These are phyloP conservation scores for Dentipellis sp. DNA, from an alignment of 768 basidiomycete genomes.

Conservation along the genomic window DNA sequence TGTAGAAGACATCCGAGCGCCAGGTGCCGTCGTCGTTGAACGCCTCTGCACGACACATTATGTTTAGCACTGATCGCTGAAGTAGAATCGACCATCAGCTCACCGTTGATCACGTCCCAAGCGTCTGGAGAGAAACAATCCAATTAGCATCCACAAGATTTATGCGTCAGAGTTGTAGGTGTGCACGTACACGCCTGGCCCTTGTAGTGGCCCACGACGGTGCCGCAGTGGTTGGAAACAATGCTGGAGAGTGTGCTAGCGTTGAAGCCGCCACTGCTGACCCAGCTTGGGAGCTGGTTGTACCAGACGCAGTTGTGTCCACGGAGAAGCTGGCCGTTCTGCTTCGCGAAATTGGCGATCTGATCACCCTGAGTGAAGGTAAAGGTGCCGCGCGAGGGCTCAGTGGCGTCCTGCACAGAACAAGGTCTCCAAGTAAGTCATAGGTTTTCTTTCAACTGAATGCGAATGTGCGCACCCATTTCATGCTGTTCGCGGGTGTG, in stretches of 20 bases:
- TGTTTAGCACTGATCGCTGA: conserved; percentile 21
- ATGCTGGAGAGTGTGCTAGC: not conserved
- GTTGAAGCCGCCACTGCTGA: conserved; percentile 5
- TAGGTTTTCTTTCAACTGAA: no score
- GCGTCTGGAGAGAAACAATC: conserved; percentile 21
- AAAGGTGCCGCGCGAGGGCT: conserved; percentile 37
- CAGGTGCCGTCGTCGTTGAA: conserved; percentile 56
- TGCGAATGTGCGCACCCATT: conserved; percentile 25
- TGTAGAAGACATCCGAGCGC: conserved; percentile 45
- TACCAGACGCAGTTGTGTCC: conserved; percentile 37
- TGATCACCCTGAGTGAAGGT: conserved; percentile 37
- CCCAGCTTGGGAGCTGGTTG: conserved; percentile 18
- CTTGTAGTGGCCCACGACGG: conserved; percentile 42
- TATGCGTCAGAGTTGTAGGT: not conserved
- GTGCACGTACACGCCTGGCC: conserved; percentile 33
- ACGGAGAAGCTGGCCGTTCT: not conserved
- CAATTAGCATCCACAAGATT: conserved; percentile 20
- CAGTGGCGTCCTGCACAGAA: conserved; percentile 36
- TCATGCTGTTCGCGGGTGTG: conserved; percentile 37
- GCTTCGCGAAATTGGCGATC: conserved; percentile 35
- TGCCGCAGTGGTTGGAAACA: conserved; percentile 19
- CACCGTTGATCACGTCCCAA: conserved; percentile 49
- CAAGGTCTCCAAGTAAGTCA: no score
- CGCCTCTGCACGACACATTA: conserved; percentile 31
- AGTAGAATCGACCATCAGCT: not conserved